phyloP scores from a whole-genome alignment of 2,329 filamentous ascomycete genomes.

The Coniosporium tulheliwenetii region DNA sequence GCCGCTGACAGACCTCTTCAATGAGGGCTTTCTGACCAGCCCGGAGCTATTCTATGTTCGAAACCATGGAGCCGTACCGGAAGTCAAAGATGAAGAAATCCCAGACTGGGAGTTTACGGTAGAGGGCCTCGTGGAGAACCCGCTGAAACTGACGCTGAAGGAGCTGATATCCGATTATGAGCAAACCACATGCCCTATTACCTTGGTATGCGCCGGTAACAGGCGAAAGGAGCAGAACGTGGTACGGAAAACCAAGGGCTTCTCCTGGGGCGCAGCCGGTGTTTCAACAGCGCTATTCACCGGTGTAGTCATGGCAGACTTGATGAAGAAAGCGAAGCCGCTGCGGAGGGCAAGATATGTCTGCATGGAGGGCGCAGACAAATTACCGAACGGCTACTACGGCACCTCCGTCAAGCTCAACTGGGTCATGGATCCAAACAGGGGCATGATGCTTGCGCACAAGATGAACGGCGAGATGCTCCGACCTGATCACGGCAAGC shows the following conservation, averaged over 20 bases:
- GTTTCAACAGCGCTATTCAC: constrained; percentile 81
- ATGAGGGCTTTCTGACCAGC: constrained; percentile 72
- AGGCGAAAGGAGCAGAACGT: constrained; percentile 85
- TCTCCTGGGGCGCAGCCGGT: constrained; percentile 84
- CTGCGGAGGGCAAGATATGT: constrained; percentile 60
- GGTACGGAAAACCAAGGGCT: constrained; percentile 80
- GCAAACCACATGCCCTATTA: constrained; percentile 73
- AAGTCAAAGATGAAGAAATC: constrained; percentile 55
- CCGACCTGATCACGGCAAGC: constrained; percentile 72
- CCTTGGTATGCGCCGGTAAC: constrained; percentile 84
- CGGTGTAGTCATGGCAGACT: constrained; percentile 57
- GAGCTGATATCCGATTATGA: constrained; percentile 62
- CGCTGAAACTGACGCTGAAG: constrained; percentile 54
- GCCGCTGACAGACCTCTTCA: constrained; percentile 61
- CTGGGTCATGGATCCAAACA: constrained; percentile 72
- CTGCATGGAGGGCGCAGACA: constrained; percentile 80
- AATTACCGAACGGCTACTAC: constrained; percentile 71
- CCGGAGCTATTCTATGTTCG: constrained; percentile 83
- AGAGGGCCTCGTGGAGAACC: constrained; percentile 71
- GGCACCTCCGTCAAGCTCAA: constrained; percentile 78
- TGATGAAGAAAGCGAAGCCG: constrained; percentile 54
- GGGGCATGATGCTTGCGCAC: constrained; percentile 74
- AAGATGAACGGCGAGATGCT: constrained; percentile 80
- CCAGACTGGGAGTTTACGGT: constrained; percentile 70
- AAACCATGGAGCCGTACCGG: constrained; percentile 74